phyloP scores from a whole-genome alignment of 2,329 filamentous ascomycete species.

The Fusarium compactum region DNA sequence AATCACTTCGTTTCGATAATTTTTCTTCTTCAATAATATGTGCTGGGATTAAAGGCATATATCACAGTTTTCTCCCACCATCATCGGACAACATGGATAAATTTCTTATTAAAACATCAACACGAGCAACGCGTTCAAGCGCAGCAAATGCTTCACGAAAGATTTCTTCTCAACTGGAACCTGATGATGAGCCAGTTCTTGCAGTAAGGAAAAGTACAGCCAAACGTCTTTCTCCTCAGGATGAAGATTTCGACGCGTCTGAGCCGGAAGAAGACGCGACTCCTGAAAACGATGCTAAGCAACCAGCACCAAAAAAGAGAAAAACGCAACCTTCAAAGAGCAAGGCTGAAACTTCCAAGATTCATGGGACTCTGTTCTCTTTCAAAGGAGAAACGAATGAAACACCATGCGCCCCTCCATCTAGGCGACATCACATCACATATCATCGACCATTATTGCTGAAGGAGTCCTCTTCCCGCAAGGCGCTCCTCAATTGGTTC shows the following conservation, averaged over 20 bases:
- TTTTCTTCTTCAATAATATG: not conserved
- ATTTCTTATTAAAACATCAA: slow-evolving; percentile 18
- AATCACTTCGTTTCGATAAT: not conserved
- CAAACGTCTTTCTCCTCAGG: slow-evolving; percentile 32
- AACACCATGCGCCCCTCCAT: slow-evolving; percentile 33
- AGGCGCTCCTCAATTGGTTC: slow-evolving; percentile 64
- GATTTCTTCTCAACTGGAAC: slow-evolving; percentile 35
- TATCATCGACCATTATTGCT: slow-evolving; percentile 67
- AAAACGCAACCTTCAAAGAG: slow-evolving; percentile 36
- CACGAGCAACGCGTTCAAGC: slow-evolving; percentile 39
- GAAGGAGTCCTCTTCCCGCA: slow-evolving; percentile 50
- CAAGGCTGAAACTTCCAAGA: slow-evolving; percentile 21
- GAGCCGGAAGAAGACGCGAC: slow-evolving; percentile 42
- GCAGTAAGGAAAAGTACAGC: not conserved
- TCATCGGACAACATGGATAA: slow-evolving; percentile 2
- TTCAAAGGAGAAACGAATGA: not conserved
- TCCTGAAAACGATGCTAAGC: slow-evolving; percentile 29
- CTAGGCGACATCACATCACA: slow-evolving; percentile 51
- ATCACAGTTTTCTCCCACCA: not conserved
- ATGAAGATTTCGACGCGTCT: slow-evolving; percentile 42
- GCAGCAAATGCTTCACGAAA: slow-evolving; percentile 38
- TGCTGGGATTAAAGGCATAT: not conserved
- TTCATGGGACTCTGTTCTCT: slow-evolving; percentile 38
- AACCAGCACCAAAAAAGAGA: slow-evolving; percentile 39
- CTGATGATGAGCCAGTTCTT: slow-evolving; percentile 17